Evolutionary conservation across 768 basidiomycete species (phyloP), one percentile per base, ranked within the genome.

Genomic region (Clitopilus hobsonii): DNA sequence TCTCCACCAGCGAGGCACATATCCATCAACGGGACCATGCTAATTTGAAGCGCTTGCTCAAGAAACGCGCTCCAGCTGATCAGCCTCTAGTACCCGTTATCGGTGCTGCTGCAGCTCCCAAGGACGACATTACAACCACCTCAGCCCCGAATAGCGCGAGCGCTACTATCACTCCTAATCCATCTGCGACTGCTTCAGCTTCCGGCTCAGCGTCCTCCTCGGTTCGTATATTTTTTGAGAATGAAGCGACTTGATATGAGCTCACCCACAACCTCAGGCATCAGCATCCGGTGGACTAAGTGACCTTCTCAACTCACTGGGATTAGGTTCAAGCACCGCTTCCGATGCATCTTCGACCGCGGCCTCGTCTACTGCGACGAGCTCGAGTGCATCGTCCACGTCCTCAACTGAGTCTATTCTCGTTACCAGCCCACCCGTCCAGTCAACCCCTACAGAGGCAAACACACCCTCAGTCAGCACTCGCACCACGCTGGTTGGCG

Each of bases 11-110:
- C 54, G 66, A 74, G 56, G 69, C 72, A 58, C 70, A 69, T 26
- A 61, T 66, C 57, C 69, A 69, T 29, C 83, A 75, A 51, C 82
- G 82, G 60, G 80, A 80, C 69, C 84, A 88, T 69, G 74, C 62
- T 51, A 72, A 72, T 62, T 70, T 84, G 63, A 81, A 83, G 63
- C 86, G 89, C 63, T 70, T 91, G 67, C 66, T 91, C 60, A 88
- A 77, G 72, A 89, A 87, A 66, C 86, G 89, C 30, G 65, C 72
- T 3, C 74, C 79, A 1, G 56, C 62, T 38, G 58, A 26, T 54
- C 54, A 38, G 36, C 28, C 55, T 52, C 24, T 54, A 56, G 58
- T 20, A 18, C 55, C 67, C 49, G 65, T 73, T 56, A 69, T 67
- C 56, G 75, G 72, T 57, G 74, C 71, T 38, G 61, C 66, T 30